Evolutionary conservation across 371 early-diverging fungal genomes (phyloP), one percentile per base, ranked within the genome.

Genomic region (Apophysomyces sp.): DNA sequence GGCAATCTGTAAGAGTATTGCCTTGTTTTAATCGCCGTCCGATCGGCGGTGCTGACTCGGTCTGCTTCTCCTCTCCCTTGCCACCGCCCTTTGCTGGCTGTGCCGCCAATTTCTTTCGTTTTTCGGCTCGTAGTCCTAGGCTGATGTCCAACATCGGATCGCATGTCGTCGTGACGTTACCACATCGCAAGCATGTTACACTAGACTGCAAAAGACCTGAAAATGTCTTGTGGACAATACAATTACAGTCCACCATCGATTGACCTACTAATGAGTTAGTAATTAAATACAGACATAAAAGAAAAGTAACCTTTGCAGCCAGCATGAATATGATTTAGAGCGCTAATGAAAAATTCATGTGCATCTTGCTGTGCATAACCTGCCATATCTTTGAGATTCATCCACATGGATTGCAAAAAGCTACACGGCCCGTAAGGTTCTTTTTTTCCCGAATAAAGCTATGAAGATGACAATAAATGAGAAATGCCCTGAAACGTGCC

Each of bases 311-410:
- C 80, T 65, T 80, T 65, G 44, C 72, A 69, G 26, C 86, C 84
- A n/a, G 77, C 76, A 68, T 98, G 98, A 62, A 98, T 84, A 55
- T 89, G 82, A 62, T 97, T 93, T 58, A 96, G 67, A 1, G 93
- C 83, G 32, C 94, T 86, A 44, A 97, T 94, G 66, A 96, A 94
- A 61, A 94, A 96, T 61, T 98, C 98, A 71, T 98, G 98, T 0
- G 96, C 94, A 69, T 98, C 98, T 67, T 98, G 98, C 73, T 98
- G 97, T 4, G 90, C 88, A 66, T 95, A 94, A 2, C 96, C 93
- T 30, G 98, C 95, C 34, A 98, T 76, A 40, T 95, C 91, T 32
- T 86, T 81, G 31, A 89, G 84, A 18, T 90, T 86, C 77, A 87
- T 86, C 98, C 98, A 98, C 84, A 95, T 88, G 21, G 92, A 71